Evolutionary conservation across 169 alveolate species (phyloP).

Genomic region (Plasmodium cynomolgi): DNA sequence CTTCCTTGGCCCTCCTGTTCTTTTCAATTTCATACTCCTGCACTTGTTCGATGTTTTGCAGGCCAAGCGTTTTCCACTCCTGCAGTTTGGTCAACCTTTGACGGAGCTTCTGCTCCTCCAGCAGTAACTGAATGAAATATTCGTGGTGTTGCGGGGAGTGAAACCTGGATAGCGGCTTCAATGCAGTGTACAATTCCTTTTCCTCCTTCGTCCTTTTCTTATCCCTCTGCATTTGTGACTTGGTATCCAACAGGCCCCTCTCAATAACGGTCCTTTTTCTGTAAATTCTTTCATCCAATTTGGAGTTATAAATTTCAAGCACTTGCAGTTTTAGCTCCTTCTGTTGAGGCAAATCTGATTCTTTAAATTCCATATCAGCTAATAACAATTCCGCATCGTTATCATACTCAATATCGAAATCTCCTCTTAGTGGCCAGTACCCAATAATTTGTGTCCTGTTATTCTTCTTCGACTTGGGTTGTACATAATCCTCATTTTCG

Average conservation of each 20-base stretch:
- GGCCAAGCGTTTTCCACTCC: slow-evolving; percentile 92
- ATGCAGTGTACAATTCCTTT: slow-evolving; percentile 89
- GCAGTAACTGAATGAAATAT: slow-evolving; percentile 87
- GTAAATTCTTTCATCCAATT: slow-evolving; percentile 91
- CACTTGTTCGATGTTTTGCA: slow-evolving; percentile 90
- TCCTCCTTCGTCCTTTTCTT: slow-evolving; percentile 92
- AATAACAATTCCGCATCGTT: slow-evolving; percentile 97
- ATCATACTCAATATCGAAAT: slow-evolving; percentile 98
- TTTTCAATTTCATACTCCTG: slow-evolving; percentile 77
- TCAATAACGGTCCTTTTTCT: slow-evolving; percentile 89
- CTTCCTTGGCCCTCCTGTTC: slow-evolving; percentile 69
- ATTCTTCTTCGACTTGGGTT: slow-evolving; percentile 76
- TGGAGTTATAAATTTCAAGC: slow-evolving; percentile 91
- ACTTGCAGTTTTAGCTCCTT: slow-evolving; percentile 86
- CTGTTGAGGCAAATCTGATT: slow-evolving; percentile 88
- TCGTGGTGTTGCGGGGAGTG: slow-evolving; percentile 92
- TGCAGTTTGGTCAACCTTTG: slow-evolving; percentile 88
- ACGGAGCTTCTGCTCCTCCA: slow-evolving; percentile 90
- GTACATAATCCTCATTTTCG: slow-evolving; percentile 45
- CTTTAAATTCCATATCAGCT: slow-evolving; percentile 97
- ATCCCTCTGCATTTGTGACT: slow-evolving; percentile 90
- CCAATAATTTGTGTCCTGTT: slow-evolving; percentile 92
- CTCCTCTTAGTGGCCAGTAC: slow-evolving; percentile 98
- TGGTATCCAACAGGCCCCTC: slow-evolving; percentile 91
- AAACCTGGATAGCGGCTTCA: slow-evolving; percentile 90